A percentile compares a stretch with the other conserved stretches of the same genome.
Conservation (phyloP, 2,329 filamentous ascomycete genomes). For the Blastomyces percursus region DNA sequence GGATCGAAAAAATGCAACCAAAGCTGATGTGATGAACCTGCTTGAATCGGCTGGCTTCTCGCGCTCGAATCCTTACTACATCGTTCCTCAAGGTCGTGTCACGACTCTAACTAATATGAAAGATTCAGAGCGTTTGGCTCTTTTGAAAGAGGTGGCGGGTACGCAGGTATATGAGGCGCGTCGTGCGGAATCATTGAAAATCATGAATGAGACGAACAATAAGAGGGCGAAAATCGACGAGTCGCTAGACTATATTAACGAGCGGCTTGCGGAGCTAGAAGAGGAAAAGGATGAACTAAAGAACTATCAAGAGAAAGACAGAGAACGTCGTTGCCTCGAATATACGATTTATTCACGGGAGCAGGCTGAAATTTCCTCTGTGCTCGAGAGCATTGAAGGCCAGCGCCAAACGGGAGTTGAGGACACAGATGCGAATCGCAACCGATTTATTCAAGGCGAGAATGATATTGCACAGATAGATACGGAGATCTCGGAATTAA, state of each 20-base stretch:
- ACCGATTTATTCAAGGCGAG: slow-evolving; percentile 66
- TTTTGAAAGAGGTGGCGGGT: slow-evolving; percentile 95
- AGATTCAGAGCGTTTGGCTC: slow-evolving; percentile 74
- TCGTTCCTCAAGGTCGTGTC: slow-evolving; percentile 93
- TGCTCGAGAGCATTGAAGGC: slow-evolving; percentile 73
- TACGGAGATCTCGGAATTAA: slow-evolving; percentile 64
- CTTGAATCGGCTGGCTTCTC: slow-evolving; percentile 95
- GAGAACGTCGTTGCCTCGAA: slow-evolving; percentile 80
- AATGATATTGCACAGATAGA: slow-evolving; percentile 68
- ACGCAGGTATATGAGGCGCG: slow-evolving; percentile 95
- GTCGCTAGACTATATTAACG: slow-evolving; percentile 80
- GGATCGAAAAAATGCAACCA: slow-evolving; percentile 92
- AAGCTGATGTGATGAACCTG: slow-evolving; percentile 86
- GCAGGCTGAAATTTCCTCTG: slow-evolving; percentile 64
- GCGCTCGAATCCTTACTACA: slow-evolving; percentile 96
- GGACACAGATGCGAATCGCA: slow-evolving; percentile 68
- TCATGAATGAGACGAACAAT: slow-evolving; percentile 93
- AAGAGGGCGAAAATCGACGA: slow-evolving; percentile 94
- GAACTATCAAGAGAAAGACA: slow-evolving; percentile 88
- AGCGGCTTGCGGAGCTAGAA: slow-evolving; percentile 77
- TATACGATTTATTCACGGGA: slow-evolving; percentile 91
- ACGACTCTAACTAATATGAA: slow-evolving; percentile 98
- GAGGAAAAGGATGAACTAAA: slow-evolving; percentile 95
- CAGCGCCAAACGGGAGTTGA: slow-evolving; percentile 72
- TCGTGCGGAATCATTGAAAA: slow-evolving; percentile 82